Evolutionary conservation across 345 rosid genomes (phyloP).

Genomic region (Clarkia xantiana): DNA sequence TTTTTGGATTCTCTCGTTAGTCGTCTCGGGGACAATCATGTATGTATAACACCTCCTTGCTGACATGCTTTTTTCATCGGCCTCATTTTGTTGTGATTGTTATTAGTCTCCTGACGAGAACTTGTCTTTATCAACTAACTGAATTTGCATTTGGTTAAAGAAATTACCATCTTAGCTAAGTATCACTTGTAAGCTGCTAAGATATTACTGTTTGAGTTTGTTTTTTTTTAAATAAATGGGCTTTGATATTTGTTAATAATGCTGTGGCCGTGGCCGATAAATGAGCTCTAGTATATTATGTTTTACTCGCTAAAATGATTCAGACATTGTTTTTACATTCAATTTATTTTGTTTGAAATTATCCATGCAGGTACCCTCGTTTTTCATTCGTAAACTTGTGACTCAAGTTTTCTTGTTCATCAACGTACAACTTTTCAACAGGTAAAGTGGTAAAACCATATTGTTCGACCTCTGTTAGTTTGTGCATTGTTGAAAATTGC

Average conservation of each 20-base stretch:
- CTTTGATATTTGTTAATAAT: too few species aligned
- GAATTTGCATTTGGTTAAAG: too few species aligned
- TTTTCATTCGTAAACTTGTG: conserved; percentile 86
- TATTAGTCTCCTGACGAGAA: not conserved
- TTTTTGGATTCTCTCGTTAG: conserved; percentile 86
- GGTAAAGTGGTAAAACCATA: conserved; percentile 22
- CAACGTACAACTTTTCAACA: conserved; percentile 90
- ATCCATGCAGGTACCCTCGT: conserved; percentile 68
- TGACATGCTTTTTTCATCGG: too few species aligned
- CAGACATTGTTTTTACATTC: too few species aligned
- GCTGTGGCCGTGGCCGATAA: too few species aligned
- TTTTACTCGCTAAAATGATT: too few species aligned
- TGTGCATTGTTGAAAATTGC: not conserved
- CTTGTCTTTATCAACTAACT: not conserved
- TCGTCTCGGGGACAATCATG: conserved; percentile 66
- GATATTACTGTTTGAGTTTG: too few species aligned
- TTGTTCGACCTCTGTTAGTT: not conserved
- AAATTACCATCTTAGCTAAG: too few species aligned
- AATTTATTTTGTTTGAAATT: conserved; percentile 8
- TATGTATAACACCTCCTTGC: conserved; percentile 22
- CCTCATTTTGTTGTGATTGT: too few species aligned
- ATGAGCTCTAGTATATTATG: too few species aligned
- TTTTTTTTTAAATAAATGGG: too few species aligned
- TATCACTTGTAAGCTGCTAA: too few species aligned
- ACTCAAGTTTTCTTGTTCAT: conserved; percentile 97